Base-by-base conservation (phyloP, 768 basidiomycete genomes). In the Gloeopeniophorella convolvens region DNA sequence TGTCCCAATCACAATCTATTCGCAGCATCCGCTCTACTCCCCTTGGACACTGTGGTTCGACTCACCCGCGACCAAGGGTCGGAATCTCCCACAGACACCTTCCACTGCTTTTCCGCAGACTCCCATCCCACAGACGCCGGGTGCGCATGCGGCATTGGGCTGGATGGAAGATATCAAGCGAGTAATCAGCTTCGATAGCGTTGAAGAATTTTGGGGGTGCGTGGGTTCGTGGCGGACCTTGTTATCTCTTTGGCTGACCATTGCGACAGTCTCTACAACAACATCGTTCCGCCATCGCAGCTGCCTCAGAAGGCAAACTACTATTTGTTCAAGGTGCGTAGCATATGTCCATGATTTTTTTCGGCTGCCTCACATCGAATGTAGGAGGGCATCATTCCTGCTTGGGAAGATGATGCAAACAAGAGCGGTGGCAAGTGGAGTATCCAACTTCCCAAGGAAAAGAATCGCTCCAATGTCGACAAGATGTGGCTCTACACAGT, bases 81-180 rank as follows among this genome's bases (percentile, higher is more conserved):
- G 92, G 46, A 89, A 89, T 69, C 73, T 90, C 41, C 88, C 88
- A 18, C 88, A 89, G 68, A 90, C 88, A 18, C 87, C 87, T 48
- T 66, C 84, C 36, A 76, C 86, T 54, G 83, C 86, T 34, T 82
- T 87, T 57, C 85, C 85, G 8, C 83, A 80, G 65, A 87, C 85
- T 0, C 85, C 89, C 50, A 15, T 79, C 53, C 78, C 80, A 33
- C 79, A 81, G 58, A 89, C 89, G 1, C 86, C 89, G 34, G 73
- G 84, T 50, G 79, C 73, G 11, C 71, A 77, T 42, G 84, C 86
- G 36, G 89, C 87, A 24, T 80, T 81, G 65, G 89, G 88, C 18
- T 99, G 96, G 96, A 96, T 97, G 90, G 95, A 99, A 63, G 92
- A 97, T 62, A 94, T 99, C 63, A 91, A 94, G 62, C 86, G 89